Percentiles rank a stretch among this genome's conserved stretches.
Evolutionary conservation across 768 basidiomycete species (phyloP).

Genomic region (Aureoboletus auriporus): DNA sequence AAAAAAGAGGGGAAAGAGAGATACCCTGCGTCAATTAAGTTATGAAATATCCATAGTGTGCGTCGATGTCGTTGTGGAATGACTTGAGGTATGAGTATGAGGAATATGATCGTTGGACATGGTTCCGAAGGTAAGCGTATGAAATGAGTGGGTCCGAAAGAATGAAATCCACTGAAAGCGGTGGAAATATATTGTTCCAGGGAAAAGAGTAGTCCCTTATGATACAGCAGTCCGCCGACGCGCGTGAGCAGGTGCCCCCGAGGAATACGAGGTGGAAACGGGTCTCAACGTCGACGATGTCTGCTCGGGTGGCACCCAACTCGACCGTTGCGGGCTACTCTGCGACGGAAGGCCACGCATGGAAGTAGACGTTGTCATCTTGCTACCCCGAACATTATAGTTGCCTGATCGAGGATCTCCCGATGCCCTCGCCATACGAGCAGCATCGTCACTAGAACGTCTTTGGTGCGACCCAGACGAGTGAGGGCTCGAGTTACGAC

Average conservation of each 20-base stretch:
- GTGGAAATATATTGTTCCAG: slow-evolving; percentile 7
- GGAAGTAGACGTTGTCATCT: slow-evolving; percentile 2
- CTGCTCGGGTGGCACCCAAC: slow-evolving; percentile 22
- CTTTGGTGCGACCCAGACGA: slow-evolving; percentile 25
- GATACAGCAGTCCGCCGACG: slow-evolving; percentile 20
- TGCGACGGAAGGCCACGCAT: slow-evolving; percentile 8
- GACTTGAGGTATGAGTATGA: slow-evolving; percentile 15
- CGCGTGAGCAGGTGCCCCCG: slow-evolving; percentile 5
- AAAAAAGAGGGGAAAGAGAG: slow-evolving; percentile 1
- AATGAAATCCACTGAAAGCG: slow-evolving; percentile 11
- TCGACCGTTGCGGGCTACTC: slow-evolving; percentile 18
- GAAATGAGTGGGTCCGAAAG: slow-evolving; percentile 22
- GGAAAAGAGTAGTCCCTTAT: slow-evolving; percentile 12
- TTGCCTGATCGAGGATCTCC: slow-evolving; percentile 14
- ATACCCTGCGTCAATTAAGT: slow-evolving; percentile 13
- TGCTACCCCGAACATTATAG: slow-evolving; percentile 10
- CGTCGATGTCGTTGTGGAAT: slow-evolving; percentile 8
- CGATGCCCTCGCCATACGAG: slow-evolving; percentile 7
- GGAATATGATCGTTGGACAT: slow-evolving; percentile 10
- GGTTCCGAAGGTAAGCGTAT: slow-evolving; percentile 25
- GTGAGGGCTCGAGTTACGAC: slow-evolving; percentile 17
- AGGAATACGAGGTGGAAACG: slow-evolving; percentile 12
- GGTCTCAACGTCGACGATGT: slow-evolving; percentile 15
- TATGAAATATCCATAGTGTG: slow-evolving; percentile 22
- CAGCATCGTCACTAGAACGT: slow-evolving; percentile 30